Conservation (phyloP, 2,329 filamentous ascomycete species). For the Penicillium sp. region DNA sequence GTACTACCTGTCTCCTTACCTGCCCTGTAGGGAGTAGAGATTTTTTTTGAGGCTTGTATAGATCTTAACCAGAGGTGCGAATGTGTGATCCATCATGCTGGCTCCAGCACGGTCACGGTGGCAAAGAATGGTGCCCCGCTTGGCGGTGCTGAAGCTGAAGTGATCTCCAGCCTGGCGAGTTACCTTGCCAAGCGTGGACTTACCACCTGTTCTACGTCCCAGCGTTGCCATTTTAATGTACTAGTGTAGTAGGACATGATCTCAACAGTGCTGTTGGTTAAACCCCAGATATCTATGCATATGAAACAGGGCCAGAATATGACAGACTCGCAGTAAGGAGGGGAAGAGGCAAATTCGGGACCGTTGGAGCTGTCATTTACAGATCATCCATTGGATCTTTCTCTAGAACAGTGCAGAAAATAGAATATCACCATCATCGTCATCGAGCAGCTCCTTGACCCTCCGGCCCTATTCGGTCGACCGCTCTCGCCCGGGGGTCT, state of each 20-base stretch:
- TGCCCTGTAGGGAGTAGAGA: neutral
- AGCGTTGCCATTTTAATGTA: neutral
- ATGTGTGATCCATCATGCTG: constrained; percentile 1
- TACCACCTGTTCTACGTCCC: neutral
- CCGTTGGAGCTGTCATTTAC: constrained; percentile 22
- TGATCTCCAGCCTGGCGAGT: neutral
- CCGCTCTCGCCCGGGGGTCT: neutral
- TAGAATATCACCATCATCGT: constrained; percentile 1
- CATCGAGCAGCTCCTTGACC: neutral
- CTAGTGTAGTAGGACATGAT: neutral
- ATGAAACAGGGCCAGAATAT: constrained; percentile 17
- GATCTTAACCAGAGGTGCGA: neutral
- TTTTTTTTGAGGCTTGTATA: neutral
- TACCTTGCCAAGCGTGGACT: neutral
- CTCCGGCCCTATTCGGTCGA: constrained; percentile 17
- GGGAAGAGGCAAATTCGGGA: constrained; percentile 2
- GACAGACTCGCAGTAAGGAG: constrained; percentile 16
- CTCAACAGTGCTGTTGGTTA: neutral
- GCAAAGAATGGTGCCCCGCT: neutral
- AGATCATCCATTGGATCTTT: constrained; percentile 18
- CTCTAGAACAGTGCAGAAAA: constrained; percentile 8
- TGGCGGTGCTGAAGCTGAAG: constrained; percentile 1
- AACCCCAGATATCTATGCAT: neutral
- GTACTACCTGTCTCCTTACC: constrained; percentile 4
- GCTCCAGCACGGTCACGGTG: neutral